Base-by-base conservation (phyloP, 2,329 filamentous ascomycete genomes). In the Phoma sp. region DNA sequence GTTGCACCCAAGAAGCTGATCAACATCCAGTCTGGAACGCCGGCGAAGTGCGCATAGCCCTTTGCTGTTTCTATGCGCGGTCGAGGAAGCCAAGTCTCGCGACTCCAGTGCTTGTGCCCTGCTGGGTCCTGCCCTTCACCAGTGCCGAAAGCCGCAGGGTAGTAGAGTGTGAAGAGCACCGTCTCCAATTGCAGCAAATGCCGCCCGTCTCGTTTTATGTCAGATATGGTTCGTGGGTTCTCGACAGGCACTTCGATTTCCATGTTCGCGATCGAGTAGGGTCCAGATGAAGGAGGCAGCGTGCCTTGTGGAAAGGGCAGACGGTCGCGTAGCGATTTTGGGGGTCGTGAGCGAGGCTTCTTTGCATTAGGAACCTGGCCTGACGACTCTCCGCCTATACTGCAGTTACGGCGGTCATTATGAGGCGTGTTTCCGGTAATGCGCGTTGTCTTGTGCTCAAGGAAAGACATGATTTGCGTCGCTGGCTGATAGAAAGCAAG, bases 91-190 rank as follows among this genome's bases (percentile, higher is more conserved):
- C 86, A 89, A 6, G 85, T 83, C 47, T 85, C 81, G 6, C 86
- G 79, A 17, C 79, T 82, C 62, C 80, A 81, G 35, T 77, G 76
- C 37, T 76, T 76, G 27, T 72, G 65, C 1, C 79, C 75, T 22
- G 74, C 74, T 9, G 76, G 74, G 13, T 74, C 71, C 21, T 72
- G 65, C 1, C 78, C 74, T 1, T 69, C 62, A 6, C 76, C 73
- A 15, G 70, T 72, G 7, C 76, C 78, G 51, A 82, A 65, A 17
- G 81, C 80, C 39, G 83, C 81, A 2, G 86, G 87, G 67, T 89
- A 89, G 70, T 85, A 89, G n/a, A 89, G 72, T 0, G 83, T 83
- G 72, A 89, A 83, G 4, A 89, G 77, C 8, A 88, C 84, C 0
- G 86, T 88, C 56, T 85, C 79, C 13, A 85, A 71, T 48, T 83